Evolutionary conservation across 2,329 filamentous ascomycete species (phyloP), one percentile per base, ranked within the genome.

Genomic region (Neoarthrinium moseri): DNA sequence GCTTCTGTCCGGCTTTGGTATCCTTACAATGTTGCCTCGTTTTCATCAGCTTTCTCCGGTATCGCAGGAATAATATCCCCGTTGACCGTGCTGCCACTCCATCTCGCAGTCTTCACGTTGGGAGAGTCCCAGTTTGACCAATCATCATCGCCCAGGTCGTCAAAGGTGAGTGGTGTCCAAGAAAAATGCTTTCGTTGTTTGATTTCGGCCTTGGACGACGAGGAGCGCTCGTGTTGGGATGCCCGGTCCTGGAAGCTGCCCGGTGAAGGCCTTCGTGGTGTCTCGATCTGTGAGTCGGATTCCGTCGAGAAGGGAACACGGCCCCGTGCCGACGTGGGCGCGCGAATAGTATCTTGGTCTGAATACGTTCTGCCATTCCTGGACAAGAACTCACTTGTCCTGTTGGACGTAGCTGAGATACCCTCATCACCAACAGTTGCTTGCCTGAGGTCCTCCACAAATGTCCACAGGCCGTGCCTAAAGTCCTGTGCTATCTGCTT

Each of bases 391-490:
- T 60, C 64, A 49, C 53, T 62, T 49, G 64, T 68, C 35, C 66
- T 55, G 48, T 68, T 59, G 32, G 58, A 61, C n/a, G 60, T 65
- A 12, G 82, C 84, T 49, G 75, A 83, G 51, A 90, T 81, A 13
- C 84, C 89, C 70, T 99, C 94, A 45, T 99, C 94, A 20, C 94
- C 94, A 6, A 99, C 91, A 0, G 94, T 96, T 12, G 92, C 95
- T 67, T 97, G 94, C 54, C 91, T 81, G 38, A 99, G 83, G 62
- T 99, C 94, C 64, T 97, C 94, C 49, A 96, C 83, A 67, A 99
- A 99, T 2, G 89, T 96, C 83, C 88, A 91, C 39, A 99, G 71
- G 2, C 94, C 92, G 42, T 94, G 83, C 63, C 86, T 89, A 65
- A 99, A 84, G 67, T 96, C 94, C 49, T 89, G 87, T 13, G 91